A percentile compares a stretch with the other conserved stretches of the same genome.
Conservation (phyloP, 352 stramenopile genomes). For the Halophytophthora batemanensis region DNA sequence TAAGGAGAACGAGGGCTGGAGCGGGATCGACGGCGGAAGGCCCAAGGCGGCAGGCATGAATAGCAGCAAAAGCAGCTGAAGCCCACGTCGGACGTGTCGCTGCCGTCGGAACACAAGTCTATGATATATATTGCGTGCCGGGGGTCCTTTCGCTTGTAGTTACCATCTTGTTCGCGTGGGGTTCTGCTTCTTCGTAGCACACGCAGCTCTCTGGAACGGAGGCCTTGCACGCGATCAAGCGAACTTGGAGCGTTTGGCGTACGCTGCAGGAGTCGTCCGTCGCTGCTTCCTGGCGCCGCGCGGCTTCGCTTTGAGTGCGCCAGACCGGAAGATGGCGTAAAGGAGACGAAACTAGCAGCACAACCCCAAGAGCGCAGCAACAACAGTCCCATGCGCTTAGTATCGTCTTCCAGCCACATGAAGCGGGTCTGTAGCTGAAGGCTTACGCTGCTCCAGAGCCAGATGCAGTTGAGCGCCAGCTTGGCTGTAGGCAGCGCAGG, state of each 20-base stretch:
- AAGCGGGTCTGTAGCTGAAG: not conserved
- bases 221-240: slow-evolving; percentile 9
- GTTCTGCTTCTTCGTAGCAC: too few relatives aligned
- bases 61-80: too few relatives aligned
- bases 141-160: too few relatives aligned
- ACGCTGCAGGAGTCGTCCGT: slow-evolving; percentile 1
- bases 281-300: slow-evolving; percentile 2
- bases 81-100: too few relatives aligned
- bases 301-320: slow-evolving; percentile 14
- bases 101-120: too few relatives aligned
- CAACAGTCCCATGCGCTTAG: not conserved
- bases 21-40: too few relatives aligned
- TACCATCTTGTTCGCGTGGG: too few relatives aligned
- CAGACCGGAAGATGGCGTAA: slow-evolving; percentile 32
- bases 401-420: not conserved
- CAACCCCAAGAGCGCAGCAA: not conserved
- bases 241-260: slow-evolving; percentile 22
- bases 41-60: too few relatives aligned
- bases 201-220: too few relatives aligned
- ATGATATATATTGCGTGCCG: too few relatives aligned
- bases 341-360: slow-evolving; percentile 26
- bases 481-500: slow-evolving; percentile 12
- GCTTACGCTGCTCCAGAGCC: slow-evolving; percentile 37
- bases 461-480: slow-evolving; percentile 35
- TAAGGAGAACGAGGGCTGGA: slow-evolving; percentile 9